Conservation (phyloP, 2,329 filamentous ascomycete genomes). For the Chaetomiaceae sp. region DNA sequence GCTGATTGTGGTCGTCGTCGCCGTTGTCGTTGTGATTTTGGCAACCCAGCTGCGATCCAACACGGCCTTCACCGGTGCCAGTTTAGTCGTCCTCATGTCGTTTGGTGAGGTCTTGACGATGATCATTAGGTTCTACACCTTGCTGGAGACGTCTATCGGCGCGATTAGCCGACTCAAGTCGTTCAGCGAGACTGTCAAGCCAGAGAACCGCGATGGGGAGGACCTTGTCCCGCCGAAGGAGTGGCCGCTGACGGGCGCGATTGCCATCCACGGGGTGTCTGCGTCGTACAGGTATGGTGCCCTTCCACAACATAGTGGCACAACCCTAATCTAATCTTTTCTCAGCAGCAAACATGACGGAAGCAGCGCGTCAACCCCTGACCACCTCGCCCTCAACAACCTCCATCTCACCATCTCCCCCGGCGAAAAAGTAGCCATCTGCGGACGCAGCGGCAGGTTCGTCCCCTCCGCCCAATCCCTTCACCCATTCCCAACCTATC, state of each 20-base stretch:
- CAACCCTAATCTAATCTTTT: too few species aligned
- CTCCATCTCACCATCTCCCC: constrained; percentile 27
- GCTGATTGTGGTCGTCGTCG: constrained; percentile 40
- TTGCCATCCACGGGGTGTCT: constrained; percentile 24
- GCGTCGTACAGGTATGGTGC: constrained; percentile 22
- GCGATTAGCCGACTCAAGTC: constrained; percentile 32
- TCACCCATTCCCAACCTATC: too few species aligned
- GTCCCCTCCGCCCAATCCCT: too few species aligned
- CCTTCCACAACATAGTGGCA: too few species aligned
- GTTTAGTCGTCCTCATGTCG: constrained; percentile 33
- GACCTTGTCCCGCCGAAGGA: constrained; percentile 21
- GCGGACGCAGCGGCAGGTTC: constrained; percentile 36
- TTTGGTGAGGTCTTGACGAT: constrained; percentile 29
- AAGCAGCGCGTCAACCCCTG: too few species aligned
- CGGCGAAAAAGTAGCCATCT: constrained; percentile 36
- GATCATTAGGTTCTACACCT: constrained; percentile 31
- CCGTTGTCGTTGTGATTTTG: constrained; percentile 38
- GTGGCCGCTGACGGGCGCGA: constrained; percentile 25
- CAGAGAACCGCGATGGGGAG: constrained; percentile 27
- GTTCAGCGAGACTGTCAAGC: constrained; percentile 24
- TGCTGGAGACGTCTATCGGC: constrained; percentile 31
- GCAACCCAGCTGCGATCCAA: constrained; percentile 28
- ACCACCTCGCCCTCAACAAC: constrained; percentile 25
- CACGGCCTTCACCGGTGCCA: constrained; percentile 35
- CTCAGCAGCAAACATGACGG: not conserved